A percentile compares a stretch with the other conserved stretches of the same genome.
Evolutionary conservation across 129 eudicot species (phyloP).

Genomic region (Tagetes erecta): DNA sequence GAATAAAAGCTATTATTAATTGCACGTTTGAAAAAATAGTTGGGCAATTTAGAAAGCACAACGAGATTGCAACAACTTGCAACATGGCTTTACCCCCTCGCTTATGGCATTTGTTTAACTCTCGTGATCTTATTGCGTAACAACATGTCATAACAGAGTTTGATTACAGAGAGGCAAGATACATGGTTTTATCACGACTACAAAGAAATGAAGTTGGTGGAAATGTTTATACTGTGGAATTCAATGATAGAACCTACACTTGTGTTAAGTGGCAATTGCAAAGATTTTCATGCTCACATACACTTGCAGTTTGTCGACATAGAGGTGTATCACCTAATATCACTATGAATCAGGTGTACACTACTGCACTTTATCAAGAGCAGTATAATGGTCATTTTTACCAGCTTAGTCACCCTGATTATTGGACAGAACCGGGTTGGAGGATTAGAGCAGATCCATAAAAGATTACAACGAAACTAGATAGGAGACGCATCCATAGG

Average conservation of each 20-base stretch:
- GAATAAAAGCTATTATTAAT: background rate
- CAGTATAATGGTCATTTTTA: too few species aligned
- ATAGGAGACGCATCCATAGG: background rate
- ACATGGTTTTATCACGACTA: background rate
- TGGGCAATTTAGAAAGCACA: background rate
- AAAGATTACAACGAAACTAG: background rate
- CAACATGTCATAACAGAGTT: background rate
- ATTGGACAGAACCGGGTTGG: background rate
- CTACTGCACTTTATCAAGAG: too few species aligned
- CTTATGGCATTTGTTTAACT: background rate
- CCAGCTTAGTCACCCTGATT: background rate
- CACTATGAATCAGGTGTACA: background rate
- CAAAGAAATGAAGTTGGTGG: background rate
- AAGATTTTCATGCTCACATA: background rate
- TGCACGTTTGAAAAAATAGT: background rate
- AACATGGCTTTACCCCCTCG: background rate
- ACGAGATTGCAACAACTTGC: background rate
- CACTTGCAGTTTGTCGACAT: background rate
- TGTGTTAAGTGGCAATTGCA: background rate
- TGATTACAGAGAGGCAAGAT: background rate
- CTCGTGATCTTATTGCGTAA: background rate
- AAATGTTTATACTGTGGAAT: background rate
- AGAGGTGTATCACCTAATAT: background rate
- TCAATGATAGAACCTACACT: background rate
- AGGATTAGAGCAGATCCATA: background rate